Evolutionary conservation across 2,329 filamentous ascomycete genomes (phyloP).

Genomic region (Aspergillus hiratsukae): DNA sequence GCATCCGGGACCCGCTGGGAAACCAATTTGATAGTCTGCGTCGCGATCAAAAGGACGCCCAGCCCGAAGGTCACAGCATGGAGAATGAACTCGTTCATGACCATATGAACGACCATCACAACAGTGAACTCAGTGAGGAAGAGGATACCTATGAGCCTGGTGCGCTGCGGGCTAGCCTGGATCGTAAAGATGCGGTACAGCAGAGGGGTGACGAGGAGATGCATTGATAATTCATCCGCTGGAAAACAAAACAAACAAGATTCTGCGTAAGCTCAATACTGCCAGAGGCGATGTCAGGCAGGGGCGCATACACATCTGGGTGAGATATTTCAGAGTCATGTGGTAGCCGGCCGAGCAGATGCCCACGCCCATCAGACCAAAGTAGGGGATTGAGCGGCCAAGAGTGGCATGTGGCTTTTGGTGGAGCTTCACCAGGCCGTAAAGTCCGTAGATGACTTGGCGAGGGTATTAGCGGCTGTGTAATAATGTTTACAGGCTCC

Average conservation of each 20-base stretch:
- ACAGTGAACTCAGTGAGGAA: constrained; percentile 19
- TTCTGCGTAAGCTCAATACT: not conserved
- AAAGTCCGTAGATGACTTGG: constrained; percentile 37
- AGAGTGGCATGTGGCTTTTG: constrained; percentile 17
- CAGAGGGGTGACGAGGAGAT: constrained; percentile 40
- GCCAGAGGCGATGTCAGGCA: not conserved
- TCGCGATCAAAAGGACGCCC: constrained; percentile 33
- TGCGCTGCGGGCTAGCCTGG: constrained; percentile 20
- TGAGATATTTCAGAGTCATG: constrained; percentile 31
- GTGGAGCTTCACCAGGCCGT: constrained; percentile 30
- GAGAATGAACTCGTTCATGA: constrained; percentile 42
- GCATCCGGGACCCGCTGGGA: constrained; percentile 29
- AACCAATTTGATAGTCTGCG: constrained; percentile 27
- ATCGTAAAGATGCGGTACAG: constrained; percentile 40
- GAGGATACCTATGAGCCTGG: constrained; percentile 18
- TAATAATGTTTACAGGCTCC: not conserved
- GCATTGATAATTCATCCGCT: constrained; percentile 43
- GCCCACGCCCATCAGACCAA: constrained; percentile 34
- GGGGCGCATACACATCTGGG: constrained; percentile 26
- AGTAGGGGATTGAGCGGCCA: constrained; percentile 32
- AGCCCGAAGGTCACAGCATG: constrained; percentile 37
- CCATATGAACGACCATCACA: constrained; percentile 42
- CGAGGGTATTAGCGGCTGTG: not conserved
- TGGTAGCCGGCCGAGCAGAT: constrained; percentile 27
- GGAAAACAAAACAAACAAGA: not conserved